Evolutionary conservation across 2,329 filamentous ascomycete species (phyloP).

Genomic region (Pseudogymnoascus sp.): DNA sequence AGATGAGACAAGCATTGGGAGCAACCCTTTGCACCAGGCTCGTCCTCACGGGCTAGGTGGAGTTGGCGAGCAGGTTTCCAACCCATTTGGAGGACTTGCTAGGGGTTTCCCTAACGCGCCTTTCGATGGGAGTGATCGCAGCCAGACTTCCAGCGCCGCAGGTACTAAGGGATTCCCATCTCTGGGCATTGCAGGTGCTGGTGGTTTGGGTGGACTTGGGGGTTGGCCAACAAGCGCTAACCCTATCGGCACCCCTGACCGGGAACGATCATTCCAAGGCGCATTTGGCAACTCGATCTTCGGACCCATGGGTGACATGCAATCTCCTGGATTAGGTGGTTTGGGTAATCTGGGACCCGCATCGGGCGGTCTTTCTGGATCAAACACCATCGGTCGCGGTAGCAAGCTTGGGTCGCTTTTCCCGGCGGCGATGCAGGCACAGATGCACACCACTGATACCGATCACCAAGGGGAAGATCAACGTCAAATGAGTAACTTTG

Average conservation of each 20-base stretch:
- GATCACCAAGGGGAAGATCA: slow-evolving; percentile 53
- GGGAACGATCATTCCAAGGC: slow-evolving; percentile 49
- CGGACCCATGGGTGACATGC: slow-evolving; percentile 67
- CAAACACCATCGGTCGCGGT: slow-evolving; percentile 62
- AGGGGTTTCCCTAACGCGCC: slow-evolving; percentile 40
- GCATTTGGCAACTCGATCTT: slow-evolving; percentile 76
- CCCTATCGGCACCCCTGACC: slow-evolving; percentile 60
- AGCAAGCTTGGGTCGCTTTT: slow-evolving; percentile 86
- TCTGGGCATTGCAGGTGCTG: slow-evolving; percentile 51
- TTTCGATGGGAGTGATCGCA: slow-evolving; percentile 71
- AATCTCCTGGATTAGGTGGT: slow-evolving; percentile 61
- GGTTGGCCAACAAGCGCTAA: slow-evolving; percentile 44
- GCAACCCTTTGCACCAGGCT: slow-evolving; percentile 34
- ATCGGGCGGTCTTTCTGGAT: slow-evolving; percentile 43
- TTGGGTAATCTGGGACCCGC: slow-evolving; percentile 62
- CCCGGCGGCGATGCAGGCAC: slow-evolving; percentile 80
- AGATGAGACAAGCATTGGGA: slow-evolving; percentile 38
- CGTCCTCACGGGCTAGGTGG: slow-evolving; percentile 45
- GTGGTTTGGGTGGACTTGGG: slow-evolving; percentile 39
- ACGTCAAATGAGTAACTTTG: slow-evolving; percentile 54
- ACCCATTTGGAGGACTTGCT: slow-evolving; percentile 47
- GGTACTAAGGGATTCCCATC: slow-evolving; percentile 62
- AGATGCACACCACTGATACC: slow-evolving; percentile 71
- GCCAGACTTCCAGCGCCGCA: slow-evolving; percentile 83
- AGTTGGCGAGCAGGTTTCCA: slow-evolving; percentile 42